phyloP scores from a whole-genome alignment of 345 rosid genomes.

The Euphorbia pulcherrima region DNA sequence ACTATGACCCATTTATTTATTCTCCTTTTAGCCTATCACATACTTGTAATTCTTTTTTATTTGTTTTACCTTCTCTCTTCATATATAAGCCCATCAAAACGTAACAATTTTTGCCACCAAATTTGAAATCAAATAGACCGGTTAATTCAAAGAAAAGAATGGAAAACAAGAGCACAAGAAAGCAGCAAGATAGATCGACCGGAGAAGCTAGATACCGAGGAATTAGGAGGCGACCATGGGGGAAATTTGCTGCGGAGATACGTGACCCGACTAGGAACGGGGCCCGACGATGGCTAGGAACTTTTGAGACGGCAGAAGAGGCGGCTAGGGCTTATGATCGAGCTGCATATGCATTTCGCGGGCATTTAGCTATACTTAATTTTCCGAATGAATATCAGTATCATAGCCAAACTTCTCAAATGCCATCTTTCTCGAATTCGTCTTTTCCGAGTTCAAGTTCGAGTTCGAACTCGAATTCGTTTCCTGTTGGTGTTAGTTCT shows the following conservation, averaged over 20 bases:
- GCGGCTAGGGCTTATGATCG: conserved; percentile 29
- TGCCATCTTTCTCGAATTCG: not conserved
- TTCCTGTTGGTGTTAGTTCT: conserved; percentile 19
- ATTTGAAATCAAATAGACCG: conserved; percentile 13
- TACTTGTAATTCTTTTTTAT: not conserved
- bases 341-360: conserved; percentile 30
- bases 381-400: conserved; percentile 25
- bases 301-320: conserved; percentile 27
- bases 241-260: conserved; percentile 78
- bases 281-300: conserved; percentile 58
- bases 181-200: conserved; percentile 6
- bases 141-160: not conserved
- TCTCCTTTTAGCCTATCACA: not conserved
- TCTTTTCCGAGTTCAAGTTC: too few relatives aligned
- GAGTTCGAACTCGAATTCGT: conserved; percentile 6
- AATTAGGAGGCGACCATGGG: conserved; percentile 74
- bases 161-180: conserved; percentile 18
- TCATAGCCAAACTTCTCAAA: not conserved
- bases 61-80: not conserved
- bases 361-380: conserved; percentile 31
- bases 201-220: conserved; percentile 56
- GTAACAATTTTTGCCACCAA: conserved; percentile 7
- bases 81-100: conserved; percentile 6
- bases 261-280: conserved; percentile 69
- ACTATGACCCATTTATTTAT: conserved; percentile 7